Conservation (phyloP, 192 early-diverging fungal species). For the Pilobolus umbonatus region DNA sequence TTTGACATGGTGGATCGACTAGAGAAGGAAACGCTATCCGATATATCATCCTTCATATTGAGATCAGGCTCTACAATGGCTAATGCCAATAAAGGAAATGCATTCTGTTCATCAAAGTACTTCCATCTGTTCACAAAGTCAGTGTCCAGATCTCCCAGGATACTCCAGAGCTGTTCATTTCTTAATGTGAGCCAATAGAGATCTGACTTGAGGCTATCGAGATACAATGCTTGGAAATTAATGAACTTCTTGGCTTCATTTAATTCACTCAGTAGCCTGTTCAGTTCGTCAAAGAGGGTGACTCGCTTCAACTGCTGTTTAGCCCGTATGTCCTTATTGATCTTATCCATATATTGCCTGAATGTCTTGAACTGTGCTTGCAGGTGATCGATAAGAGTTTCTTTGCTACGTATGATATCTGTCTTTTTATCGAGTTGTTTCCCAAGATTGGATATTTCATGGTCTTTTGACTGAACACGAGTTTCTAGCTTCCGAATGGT, state of each 20-base stretch:
- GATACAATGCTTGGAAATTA: constrained; percentile 12
- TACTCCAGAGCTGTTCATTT: constrained; percentile 5
- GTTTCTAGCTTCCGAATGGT: too few species aligned
- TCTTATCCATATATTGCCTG: not conserved
- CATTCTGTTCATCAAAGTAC: too few species aligned
- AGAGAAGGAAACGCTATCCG: not conserved
- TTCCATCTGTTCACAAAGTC: constrained; percentile 9
- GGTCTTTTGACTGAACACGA: too few species aligned
- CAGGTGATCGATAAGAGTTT: not conserved
- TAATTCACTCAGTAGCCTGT: constrained; percentile 1
- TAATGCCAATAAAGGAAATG: too few species aligned
- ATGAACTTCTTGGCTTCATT: constrained; percentile 21
- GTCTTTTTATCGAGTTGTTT: too few species aligned
- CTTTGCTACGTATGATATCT: too few species aligned
- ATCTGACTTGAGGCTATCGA: constrained; percentile 19
- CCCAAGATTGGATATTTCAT: too few species aligned
- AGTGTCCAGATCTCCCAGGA: constrained; percentile 3
- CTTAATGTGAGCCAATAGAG: constrained; percentile 10
- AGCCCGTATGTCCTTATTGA: constrained; percentile 2
- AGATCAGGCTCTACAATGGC: too few species aligned
- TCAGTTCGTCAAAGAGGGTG: not conserved
- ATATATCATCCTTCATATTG: not conserved
- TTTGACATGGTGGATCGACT: not conserved
- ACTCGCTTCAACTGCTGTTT: constrained; percentile 1
- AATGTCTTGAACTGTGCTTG: constrained; percentile 9